phyloP scores from a whole-genome alignment of 192 early-diverging fungal genomes.

The Lobosporangium transversale region DNA sequence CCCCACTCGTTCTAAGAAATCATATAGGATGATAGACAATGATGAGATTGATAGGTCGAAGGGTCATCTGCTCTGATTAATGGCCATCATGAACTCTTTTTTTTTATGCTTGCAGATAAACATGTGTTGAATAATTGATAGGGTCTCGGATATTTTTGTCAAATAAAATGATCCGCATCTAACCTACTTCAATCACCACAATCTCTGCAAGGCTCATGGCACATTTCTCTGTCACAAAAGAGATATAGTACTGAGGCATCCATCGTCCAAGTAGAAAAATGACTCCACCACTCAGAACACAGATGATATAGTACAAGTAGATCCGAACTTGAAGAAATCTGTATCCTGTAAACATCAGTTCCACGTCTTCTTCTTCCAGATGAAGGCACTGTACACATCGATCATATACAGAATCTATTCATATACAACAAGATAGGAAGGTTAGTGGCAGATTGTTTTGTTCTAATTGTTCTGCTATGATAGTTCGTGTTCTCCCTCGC shows the following conservation, averaged over 20 bases:
- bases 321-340: slow-evolving; percentile 56
- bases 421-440: not conserved
- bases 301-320: slow-evolving; percentile 71
- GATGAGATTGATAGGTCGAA: too few relatives aligned
- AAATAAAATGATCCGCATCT: too few relatives aligned
- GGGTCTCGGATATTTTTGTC: too few relatives aligned
- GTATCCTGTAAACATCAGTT: slow-evolving; percentile 65
- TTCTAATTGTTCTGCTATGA: too few relatives aligned
- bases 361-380: slow-evolving; percentile 42
- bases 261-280: slow-evolving; percentile 85
- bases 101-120: not conserved
- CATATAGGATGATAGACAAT: not conserved
- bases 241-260: slow-evolving; percentile 80
- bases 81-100: not conserved
- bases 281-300: slow-evolving; percentile 74
- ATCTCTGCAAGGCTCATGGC: slow-evolving; percentile 74
- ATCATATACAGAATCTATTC: not conserved
- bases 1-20: slow-evolving; percentile 70
- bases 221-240: slow-evolving; percentile 68
- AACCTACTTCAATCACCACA: slow-evolving; percentile 70
- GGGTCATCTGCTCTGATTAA: not conserved
- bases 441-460: slow-evolving; percentile 1
- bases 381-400: slow-evolving; percentile 23
- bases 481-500: too few relatives aligned
- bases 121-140: too few relatives aligned